These are phyloP conservation scores for Cymodocea nodosa DNA, from an alignment of 116 monocot genomes.

Conservation along the genomic window DNA sequence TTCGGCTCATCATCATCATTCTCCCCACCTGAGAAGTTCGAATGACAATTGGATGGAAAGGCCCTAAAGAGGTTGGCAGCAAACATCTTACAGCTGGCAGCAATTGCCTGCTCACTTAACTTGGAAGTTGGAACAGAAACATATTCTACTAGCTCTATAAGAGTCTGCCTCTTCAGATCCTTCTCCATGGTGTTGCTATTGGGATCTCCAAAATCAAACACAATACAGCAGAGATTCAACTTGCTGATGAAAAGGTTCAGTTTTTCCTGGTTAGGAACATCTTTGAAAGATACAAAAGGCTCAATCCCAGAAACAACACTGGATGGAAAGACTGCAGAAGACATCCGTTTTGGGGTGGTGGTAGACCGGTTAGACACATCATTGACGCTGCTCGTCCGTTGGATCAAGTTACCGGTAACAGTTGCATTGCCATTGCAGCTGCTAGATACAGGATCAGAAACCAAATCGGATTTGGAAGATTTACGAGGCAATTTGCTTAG, in stretches of 20 bases:
- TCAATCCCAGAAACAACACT: conserved; percentile 36
- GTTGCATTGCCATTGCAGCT: conserved; percentile 4
- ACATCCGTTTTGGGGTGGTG: conserved; percentile 20
- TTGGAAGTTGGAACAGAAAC: conserved; percentile 7
- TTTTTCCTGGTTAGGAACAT: conserved; percentile 31
- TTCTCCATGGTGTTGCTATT: conserved; percentile 24
- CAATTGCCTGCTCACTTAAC: conserved; percentile 8
- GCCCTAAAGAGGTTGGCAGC: conserved; percentile 14
- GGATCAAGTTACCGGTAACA: conserved; percentile 1
- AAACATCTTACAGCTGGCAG: conserved; percentile 17
- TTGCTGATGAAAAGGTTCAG: conserved; percentile 61
- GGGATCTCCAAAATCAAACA: conserved; percentile 68
- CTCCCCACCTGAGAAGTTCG: conserved; percentile 8
- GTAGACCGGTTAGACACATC: conserved; percentile 4
- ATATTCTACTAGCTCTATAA: conserved; percentile 23
- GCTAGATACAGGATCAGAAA: conserved; percentile 21
- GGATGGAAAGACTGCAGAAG: conserved; percentile 38
- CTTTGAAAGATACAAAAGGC: conserved; percentile 35
- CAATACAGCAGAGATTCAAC: conserved; percentile 48
- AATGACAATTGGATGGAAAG: conserved; percentile 5
- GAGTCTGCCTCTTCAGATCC: conserved; percentile 21
- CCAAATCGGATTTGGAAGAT: conserved; percentile 28
- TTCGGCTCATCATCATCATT: conserved; percentile 19
- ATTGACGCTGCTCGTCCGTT: conserved; percentile 5
- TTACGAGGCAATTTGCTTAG: conserved; percentile 48